A percentile compares a stretch with the other conserved stretches of the same genome.
Evolutionary conservation across 495 filamentous ascomycete species (phyloP).

Genomic region (Extremus antarcticus): DNA sequence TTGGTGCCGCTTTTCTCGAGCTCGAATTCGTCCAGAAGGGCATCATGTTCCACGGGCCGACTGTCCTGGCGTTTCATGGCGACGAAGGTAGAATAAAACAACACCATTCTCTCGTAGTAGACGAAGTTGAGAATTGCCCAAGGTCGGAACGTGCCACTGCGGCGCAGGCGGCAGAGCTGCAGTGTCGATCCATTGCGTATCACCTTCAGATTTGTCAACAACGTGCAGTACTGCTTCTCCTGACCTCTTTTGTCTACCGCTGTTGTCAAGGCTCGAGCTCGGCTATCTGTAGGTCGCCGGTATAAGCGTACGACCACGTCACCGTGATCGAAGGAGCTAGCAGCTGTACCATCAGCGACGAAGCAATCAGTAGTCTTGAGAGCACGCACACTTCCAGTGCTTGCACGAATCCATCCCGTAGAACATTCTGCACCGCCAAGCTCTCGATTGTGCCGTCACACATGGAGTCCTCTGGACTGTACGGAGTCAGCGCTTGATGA

Average conservation of each 20-base stretch:
- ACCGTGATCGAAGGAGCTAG: conserved; percentile 35
- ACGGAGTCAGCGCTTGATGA: conserved; percentile 25
- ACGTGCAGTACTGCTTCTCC: conserved; percentile 39
- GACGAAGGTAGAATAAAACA: conserved; percentile 68
- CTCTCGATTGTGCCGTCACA: no score
- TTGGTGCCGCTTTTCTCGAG: conserved; percentile 23
- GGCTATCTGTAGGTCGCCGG: conserved; percentile 40
- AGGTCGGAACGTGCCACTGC: conserved; percentile 34
- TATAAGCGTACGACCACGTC: conserved; percentile 47
- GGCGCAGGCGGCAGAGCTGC: conserved; percentile 43
- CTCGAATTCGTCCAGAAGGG: conserved; percentile 32
- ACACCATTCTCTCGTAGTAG: conserved; percentile 50
- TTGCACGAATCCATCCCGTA: conserved; percentile 26
- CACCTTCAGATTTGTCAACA: conserved; percentile 43
- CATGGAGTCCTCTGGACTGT: conserved; percentile 37
- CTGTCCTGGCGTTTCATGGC: conserved; percentile 62
- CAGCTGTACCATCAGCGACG: not conserved
- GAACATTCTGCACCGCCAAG: conserved; percentile 32
- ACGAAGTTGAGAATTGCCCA: conserved; percentile 51
- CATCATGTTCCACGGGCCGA: conserved; percentile 37
- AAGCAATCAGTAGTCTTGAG: not conserved
- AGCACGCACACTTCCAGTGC: conserved; percentile 35
- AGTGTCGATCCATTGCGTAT: conserved; percentile 42
- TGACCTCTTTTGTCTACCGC: conserved; percentile 28
- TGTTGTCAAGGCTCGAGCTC: conserved; percentile 48